Percentiles rank a stretch among this genome's conserved stretches.
Evolutionary conservation across 495 filamentous ascomycete species (phyloP).

Genomic region (Aspergillus wentii): DNA sequence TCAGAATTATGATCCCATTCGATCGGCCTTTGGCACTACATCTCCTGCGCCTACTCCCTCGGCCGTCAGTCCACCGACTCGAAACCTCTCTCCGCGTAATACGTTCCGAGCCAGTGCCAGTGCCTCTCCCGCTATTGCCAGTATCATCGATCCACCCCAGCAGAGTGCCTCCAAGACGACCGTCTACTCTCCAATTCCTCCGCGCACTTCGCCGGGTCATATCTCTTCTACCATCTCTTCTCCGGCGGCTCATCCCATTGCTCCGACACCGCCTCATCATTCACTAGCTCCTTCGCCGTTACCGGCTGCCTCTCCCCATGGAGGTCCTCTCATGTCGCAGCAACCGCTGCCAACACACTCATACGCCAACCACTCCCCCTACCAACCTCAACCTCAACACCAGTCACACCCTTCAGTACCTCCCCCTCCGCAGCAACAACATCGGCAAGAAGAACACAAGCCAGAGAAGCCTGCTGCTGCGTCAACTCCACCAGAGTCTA

Average conservation of each 20-base stretch:
- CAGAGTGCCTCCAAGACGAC: slow-evolving; percentile 32
- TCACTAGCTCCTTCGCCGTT: slow-evolving; percentile 25
- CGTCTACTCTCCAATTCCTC: slow-evolving; percentile 19
- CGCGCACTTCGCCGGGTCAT: slow-evolving; percentile 30
- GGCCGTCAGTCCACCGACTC: slow-evolving; percentile 31
- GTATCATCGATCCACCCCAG: slow-evolving; percentile 81
- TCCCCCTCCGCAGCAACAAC: too few relatives aligned
- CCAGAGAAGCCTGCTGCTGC: not conserved
- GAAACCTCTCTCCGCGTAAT: slow-evolving; percentile 28
- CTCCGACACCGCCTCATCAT: slow-evolving; percentile 18
- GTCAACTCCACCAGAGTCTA: not conserved
- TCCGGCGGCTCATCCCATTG: slow-evolving; percentile 20
- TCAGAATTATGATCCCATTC: slow-evolving; percentile 83
- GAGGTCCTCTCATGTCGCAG: slow-evolving; percentile 11
- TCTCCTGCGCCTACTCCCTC: slow-evolving; percentile 52
- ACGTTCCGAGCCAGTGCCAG: slow-evolving; percentile 73
- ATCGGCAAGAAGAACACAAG: slow-evolving; percentile 1
- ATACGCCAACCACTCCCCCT: slow-evolving; percentile 25
- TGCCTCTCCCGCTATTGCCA: slow-evolving; percentile 84
- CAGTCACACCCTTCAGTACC: too few relatives aligned
- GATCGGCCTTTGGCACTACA: slow-evolving; percentile 60
- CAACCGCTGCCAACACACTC: slow-evolving; percentile 19
- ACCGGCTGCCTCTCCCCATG: slow-evolving; percentile 19
- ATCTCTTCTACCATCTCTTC: slow-evolving; percentile 23
- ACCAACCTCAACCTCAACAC: slow-evolving; percentile 19